Evolutionary conservation across 805 yeast species (phyloP).

Genomic region (Priceomyces medius): DNA sequence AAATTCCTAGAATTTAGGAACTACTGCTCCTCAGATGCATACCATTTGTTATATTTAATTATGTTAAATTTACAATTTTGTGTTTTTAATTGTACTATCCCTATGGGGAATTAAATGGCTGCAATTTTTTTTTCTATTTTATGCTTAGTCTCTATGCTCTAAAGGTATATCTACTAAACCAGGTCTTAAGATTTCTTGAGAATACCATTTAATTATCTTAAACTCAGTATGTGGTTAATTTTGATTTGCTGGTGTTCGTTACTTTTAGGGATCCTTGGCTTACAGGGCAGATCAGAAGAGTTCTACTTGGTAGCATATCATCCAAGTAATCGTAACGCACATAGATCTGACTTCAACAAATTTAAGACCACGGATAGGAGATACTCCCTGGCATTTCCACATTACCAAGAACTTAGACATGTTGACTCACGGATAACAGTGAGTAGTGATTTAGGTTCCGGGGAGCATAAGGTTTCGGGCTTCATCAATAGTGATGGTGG

Average conservation of each 20-base stretch:
- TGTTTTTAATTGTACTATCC: too few relatives aligned
- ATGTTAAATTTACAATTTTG: too few relatives aligned
- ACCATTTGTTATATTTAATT: too few relatives aligned
- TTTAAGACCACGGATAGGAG: too few relatives aligned
- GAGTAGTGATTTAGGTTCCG: background rate
- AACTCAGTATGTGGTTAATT: background rate
- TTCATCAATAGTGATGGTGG: background rate
- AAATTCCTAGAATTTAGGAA: too few relatives aligned
- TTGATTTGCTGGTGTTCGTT: background rate
- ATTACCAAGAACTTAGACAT: background rate
- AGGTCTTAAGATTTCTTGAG: background rate
- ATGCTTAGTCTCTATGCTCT: too few relatives aligned
- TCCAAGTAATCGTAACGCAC: conserved; percentile 6
- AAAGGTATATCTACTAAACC: too few relatives aligned
- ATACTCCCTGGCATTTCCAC: background rate
- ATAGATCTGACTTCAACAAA: too few relatives aligned
- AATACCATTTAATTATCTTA: too few relatives aligned
- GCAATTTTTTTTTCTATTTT: too few relatives aligned
- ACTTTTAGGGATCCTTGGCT: background rate
- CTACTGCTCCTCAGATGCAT: too few relatives aligned
- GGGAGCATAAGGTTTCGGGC: background rate
- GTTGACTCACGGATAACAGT: background rate
- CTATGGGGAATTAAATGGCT: too few relatives aligned
- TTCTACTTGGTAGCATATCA: conserved; percentile 8
- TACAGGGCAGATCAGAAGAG: conserved; percentile 4